Percentiles rank a stretch among this genome's conserved stretches.
These are phyloP conservation scores for Acanthamoeba healyi DNA, from an alignment of 208 protist species.

Conservation along the genomic window DNA sequence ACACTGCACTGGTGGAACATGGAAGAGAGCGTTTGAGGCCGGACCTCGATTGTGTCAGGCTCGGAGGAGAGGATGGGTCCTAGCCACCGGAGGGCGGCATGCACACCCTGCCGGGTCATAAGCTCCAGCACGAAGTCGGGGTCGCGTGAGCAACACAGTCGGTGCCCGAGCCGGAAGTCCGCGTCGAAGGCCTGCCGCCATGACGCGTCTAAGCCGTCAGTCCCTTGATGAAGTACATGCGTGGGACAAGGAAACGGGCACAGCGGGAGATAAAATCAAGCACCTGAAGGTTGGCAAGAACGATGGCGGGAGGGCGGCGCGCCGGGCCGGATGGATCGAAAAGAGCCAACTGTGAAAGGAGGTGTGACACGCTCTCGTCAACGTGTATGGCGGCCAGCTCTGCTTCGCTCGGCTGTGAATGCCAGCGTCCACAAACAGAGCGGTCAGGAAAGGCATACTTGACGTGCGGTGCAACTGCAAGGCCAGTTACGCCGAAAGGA, in stretches of 20 bases:
- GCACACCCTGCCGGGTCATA: conserved; percentile 49
- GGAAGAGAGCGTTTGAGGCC: neutral
- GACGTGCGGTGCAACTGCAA: no score
- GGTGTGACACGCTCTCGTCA: neutral
- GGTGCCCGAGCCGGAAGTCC: conserved; percentile 44
- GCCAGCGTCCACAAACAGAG: no score
- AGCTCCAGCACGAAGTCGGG: conserved; percentile 69
- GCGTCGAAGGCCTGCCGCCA: conserved; percentile 26
- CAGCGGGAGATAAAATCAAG: no score
- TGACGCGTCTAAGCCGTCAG: neutral
- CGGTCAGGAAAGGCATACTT: no score
- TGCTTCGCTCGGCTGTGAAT: conserved; percentile 38
- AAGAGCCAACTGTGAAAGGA: conserved; percentile 18
- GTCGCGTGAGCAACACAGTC: conserved; percentile 47
- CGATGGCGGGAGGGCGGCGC: neutral
- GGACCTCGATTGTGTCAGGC: conserved; percentile 55
- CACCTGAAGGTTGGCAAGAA: conserved; percentile 32
- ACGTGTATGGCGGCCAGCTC: conserved; percentile 10
- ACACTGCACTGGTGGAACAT: neutral
- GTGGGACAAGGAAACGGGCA: no score
- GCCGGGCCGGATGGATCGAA: conserved; percentile 26
- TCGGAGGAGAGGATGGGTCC: conserved; percentile 57
- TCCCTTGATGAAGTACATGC: no score
- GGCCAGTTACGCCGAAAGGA: no score
- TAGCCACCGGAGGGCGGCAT: conserved; percentile 27